Conservation (phyloP, 2,329 filamentous ascomycete species). For the Alternaria solani region DNA sequence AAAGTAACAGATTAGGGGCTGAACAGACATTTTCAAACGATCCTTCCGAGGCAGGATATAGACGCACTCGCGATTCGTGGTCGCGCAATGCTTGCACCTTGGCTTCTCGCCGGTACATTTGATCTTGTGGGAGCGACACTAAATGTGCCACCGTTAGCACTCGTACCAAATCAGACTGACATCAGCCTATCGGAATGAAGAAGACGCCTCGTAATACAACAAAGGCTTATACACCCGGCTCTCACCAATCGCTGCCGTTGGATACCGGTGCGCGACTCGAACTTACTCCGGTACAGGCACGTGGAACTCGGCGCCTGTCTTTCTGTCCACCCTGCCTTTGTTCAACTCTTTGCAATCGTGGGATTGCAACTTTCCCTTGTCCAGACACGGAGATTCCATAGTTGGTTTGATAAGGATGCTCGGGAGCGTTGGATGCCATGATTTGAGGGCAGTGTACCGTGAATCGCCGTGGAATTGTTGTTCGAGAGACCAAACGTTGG, state of each 20-base stretch:
- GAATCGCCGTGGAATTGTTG: constrained; percentile 10
- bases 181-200: constrained; percentile 7
- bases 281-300: constrained; percentile 43
- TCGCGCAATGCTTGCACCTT: constrained; percentile 49
- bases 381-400: constrained; percentile 17
- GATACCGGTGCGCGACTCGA: constrained; percentile 5
- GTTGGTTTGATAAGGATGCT: constrained; percentile 9
- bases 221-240: neutral
- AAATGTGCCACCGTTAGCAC: constrained; percentile 24
- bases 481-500: constrained; percentile 10
- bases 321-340: constrained; percentile 21
- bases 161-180: neutral
- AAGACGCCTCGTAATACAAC: neutral
- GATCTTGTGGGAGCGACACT: constrained; percentile 53
- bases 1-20: neutral
- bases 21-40: constrained; percentile 46
- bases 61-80: constrained; percentile 44
- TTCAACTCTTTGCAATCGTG: constrained; percentile 35
- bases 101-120: constrained; percentile 52
- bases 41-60: constrained; percentile 52
- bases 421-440: constrained; percentile 22
- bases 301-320: constrained; percentile 36
- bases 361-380: constrained; percentile 43
- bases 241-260: neutral
- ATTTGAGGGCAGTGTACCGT: constrained; percentile 7